Base-by-base conservation (phyloP, 2,329 filamentous ascomycete genomes). In the Ascocoryne sarcoides region DNA sequence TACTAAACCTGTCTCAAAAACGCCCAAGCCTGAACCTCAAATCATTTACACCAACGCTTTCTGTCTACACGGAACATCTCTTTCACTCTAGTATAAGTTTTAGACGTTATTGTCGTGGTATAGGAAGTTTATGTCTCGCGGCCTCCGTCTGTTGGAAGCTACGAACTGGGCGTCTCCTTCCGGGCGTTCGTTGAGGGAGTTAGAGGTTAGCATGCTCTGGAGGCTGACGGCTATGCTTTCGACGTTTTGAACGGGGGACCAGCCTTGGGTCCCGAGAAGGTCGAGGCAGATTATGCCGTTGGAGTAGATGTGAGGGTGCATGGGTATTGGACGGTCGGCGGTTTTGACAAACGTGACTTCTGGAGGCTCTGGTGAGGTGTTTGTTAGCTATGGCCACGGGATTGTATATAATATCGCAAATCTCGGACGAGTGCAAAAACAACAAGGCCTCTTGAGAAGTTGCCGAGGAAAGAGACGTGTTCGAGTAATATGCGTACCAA, bases 231-330 rank as follows among this genome's bases (percentile, higher is more conserved):
- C 95, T 18, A 98, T 81, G 57, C 84, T 94, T 68, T 96, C 90
- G 7, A 95, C 92, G 44, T 90, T 95, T 60, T 98, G 92, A 0
- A 98, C 90, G 0, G 92, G 92, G 35, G 84, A 92, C 92, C 92
- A 98, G 42, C 92, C 92, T 48, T 87, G 81, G 8, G 75, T 70
- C 38, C 87, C 87, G 7, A 98, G 78, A 1, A 98, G 75, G 55
- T 98, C 92, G 36, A 98, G 82, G 58, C 92, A 98, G 60, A 98
- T 98, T 62, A 96, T 95, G 54, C 92, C 92, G 63, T 98, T 98
- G 54, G 53, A 92, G 68, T 98, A 98, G 63, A 98, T 85, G 66
- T 98, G 92, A 3, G 92, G 92, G 58, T 98, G 92, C 62, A 95
- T 89, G 1, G 92, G 92, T 55, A 98, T 89, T 28, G 74, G 71